A percentile compares a stretch with the other conserved stretches of the same genome.
Conservation (phyloP, 1,139 yeast species). For the Casaregolazyma suthepensis region DNA sequence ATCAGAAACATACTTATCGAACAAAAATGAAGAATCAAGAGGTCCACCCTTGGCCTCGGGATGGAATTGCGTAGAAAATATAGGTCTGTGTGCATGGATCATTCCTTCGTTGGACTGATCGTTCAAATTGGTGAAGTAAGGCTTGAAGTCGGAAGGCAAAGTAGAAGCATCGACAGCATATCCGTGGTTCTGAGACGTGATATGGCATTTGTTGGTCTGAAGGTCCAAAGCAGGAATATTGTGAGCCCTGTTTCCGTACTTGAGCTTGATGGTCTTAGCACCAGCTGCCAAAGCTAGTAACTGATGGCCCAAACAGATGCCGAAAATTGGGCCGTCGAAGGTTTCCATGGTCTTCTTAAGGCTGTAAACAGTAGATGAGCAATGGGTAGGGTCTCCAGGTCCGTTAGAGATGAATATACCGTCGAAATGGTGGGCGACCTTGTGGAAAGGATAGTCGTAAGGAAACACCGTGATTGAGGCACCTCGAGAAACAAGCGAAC, state of each 20-base stretch:
- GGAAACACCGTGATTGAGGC: conserved; percentile 96
- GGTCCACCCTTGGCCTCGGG: conserved; percentile 99
- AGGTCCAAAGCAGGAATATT: conserved; percentile 96
- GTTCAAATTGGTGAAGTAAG: conserved; percentile 85
- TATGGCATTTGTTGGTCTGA: conserved; percentile 92
- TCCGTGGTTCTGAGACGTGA: conserved; percentile 98
- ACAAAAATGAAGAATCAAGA: conserved; percentile 79
- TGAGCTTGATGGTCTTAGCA: conserved; percentile 83
- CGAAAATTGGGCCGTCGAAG: conserved; percentile 81
- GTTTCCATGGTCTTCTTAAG: conserved; percentile 66
- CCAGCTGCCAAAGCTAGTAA: conserved; percentile 94
- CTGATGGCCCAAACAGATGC: conserved; percentile 97
- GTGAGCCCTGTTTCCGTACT: conserved; percentile 99
- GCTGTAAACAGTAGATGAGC: conserved; percentile 71
- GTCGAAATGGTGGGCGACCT: conserved; percentile 86
- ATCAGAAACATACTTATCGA: conserved; percentile 78
- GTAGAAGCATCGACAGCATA: conserved; percentile 86
- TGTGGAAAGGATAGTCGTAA: conserved; percentile 86
- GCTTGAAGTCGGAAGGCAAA: conserved; percentile 69
- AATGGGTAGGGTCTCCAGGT: conserved; percentile 98
- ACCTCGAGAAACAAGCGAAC: conserved; percentile 91
- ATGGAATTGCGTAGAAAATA: conserved; percentile 95
- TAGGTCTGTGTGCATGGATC: conserved; percentile 80
- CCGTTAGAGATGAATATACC: conserved; percentile 95
- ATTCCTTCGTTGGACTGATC: conserved; percentile 97